These are phyloP conservation scores for Zea luxurians DNA, from an alignment of 176 grass and related monocot species.

Conservation along the genomic window DNA sequence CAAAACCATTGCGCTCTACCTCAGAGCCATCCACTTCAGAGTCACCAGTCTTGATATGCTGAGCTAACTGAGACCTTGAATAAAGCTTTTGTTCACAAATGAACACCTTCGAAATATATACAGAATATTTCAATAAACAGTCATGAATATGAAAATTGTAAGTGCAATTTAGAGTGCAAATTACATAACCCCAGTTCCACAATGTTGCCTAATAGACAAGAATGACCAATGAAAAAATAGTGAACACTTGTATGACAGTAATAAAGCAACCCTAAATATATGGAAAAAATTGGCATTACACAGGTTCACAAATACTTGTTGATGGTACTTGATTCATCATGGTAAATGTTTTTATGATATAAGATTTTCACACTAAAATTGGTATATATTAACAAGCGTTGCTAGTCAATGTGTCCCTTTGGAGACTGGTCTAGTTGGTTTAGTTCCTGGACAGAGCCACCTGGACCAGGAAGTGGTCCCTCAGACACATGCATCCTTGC, in stretches of 20 bases:
- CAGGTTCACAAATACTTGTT: not conserved
- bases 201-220: not conserved
- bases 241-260: not conserved
- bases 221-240: not conserved
- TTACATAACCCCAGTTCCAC: not conserved
- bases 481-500: not conserved
- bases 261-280: not conserved
- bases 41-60: slow-evolving; percentile 81
- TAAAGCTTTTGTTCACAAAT: slow-evolving; percentile 98
- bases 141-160: not conserved
- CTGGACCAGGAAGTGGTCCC: not conserved
- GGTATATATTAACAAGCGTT: not conserved
- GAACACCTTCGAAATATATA: slow-evolving; percentile 57
- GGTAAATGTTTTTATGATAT: not conserved
- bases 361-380: not conserved
- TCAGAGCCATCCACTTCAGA: slow-evolving; percentile 96
- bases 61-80: slow-evolving; percentile 65
- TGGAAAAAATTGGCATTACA: not conserved
- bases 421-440: not conserved
- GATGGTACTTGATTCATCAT: not conserved
- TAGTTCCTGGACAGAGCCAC: not conserved
- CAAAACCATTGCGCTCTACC: slow-evolving; percentile 83
- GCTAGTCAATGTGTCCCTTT: not conserved
- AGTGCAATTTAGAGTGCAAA: not conserved
- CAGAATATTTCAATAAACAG: slow-evolving; percentile 3